A percentile compares a stretch with the other conserved stretches of the same genome.
phyloP scores from a whole-genome alignment of 306 rosid genomes.

The Citrullus colocynthis region DNA sequence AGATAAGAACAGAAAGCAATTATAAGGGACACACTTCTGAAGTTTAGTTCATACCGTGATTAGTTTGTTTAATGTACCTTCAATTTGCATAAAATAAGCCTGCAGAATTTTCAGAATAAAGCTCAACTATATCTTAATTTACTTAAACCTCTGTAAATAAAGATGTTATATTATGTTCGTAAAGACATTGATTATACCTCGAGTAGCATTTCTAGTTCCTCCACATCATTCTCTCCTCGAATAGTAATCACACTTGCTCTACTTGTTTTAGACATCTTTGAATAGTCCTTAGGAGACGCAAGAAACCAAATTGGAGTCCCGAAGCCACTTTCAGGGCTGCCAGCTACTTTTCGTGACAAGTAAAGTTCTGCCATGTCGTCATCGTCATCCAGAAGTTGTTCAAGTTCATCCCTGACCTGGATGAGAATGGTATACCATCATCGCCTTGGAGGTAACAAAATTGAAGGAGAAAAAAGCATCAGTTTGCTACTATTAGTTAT shows the following conservation, averaged over 20 bases:
- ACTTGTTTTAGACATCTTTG: constrained; percentile 69
- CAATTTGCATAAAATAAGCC: constrained; percentile 86
- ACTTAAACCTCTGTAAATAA: not conserved
- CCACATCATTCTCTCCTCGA: constrained; percentile 63
- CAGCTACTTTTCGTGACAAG: constrained; percentile 69
- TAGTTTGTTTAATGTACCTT: constrained; percentile 60
- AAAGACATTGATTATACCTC: constrained; percentile 28
- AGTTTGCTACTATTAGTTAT: not conserved
- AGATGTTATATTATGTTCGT: constrained; percentile 4
- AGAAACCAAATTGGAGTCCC: constrained; percentile 35
- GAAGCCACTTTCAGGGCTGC: constrained; percentile 65
- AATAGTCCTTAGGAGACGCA: constrained; percentile 47
- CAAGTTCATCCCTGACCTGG: constrained; percentile 86
- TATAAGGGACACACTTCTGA: not conserved
- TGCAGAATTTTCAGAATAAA: constrained; percentile 21
- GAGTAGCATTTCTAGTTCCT: constrained; percentile 82
- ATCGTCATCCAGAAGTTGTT: constrained; percentile 87
- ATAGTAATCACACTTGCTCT: constrained; percentile 52
- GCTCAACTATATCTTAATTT: constrained; percentile 9
- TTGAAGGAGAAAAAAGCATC: not conserved
- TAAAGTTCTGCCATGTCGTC: constrained; percentile 97
- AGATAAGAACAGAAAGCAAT: not conserved
- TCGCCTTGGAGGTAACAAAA: not conserved
- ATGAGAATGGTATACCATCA: not conserved
- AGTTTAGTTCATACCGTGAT: constrained; percentile 32